Percentiles rank a stretch among this genome's conserved stretches.
These are phyloP conservation scores for Ascochyta viciae-villosae DNA, from an alignment of 2,329 filamentous ascomycete genomes.

Conservation along the genomic window DNA sequence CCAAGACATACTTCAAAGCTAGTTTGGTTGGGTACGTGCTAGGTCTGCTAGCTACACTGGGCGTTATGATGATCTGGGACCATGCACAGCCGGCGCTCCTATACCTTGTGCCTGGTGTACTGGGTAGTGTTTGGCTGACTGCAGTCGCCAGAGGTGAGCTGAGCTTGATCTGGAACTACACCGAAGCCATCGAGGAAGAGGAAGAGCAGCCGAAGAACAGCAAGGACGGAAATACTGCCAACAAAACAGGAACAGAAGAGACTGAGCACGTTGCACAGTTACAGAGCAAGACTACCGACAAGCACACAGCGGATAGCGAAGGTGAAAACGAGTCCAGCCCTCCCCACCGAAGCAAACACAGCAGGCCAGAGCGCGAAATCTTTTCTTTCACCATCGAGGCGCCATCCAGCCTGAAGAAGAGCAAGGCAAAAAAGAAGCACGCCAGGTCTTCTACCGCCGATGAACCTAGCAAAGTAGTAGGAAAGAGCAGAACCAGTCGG, in stretches of 20 bases:
- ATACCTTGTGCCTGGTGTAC: constrained; percentile 88
- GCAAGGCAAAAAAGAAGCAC: constrained; percentile 11
- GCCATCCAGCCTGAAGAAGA: constrained; percentile 34
- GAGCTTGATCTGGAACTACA: constrained; percentile 79
- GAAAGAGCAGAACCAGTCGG: background rate
- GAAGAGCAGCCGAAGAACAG: constrained; percentile 24
- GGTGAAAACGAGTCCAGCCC: constrained; percentile 17
- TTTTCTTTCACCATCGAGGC: constrained; percentile 48
- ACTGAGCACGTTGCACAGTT: constrained; percentile 17
- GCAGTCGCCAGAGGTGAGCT: constrained; percentile 75
- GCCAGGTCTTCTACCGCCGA: background rate
- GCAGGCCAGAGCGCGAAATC: constrained; percentile 37
- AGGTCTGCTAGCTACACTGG: constrained; percentile 78
- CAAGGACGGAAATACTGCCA: constrained; percentile 7
- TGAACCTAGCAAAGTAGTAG: background rate
- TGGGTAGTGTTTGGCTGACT: constrained; percentile 77
- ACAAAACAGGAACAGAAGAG: constrained; percentile 6
- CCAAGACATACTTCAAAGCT: constrained; percentile 85
- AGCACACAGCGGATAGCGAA: constrained; percentile 13
- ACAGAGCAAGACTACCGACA: constrained; percentile 17
- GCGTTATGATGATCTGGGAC: constrained; percentile 77
- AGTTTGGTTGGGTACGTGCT: constrained; percentile 77
- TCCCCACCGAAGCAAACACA: constrained; percentile 18
- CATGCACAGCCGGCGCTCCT: constrained; percentile 90
- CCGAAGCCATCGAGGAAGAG: constrained; percentile 64